Evolutionary conservation across 2,329 filamentous ascomycete species (phyloP).

Genomic region (Scytalidium lignicola): DNA sequence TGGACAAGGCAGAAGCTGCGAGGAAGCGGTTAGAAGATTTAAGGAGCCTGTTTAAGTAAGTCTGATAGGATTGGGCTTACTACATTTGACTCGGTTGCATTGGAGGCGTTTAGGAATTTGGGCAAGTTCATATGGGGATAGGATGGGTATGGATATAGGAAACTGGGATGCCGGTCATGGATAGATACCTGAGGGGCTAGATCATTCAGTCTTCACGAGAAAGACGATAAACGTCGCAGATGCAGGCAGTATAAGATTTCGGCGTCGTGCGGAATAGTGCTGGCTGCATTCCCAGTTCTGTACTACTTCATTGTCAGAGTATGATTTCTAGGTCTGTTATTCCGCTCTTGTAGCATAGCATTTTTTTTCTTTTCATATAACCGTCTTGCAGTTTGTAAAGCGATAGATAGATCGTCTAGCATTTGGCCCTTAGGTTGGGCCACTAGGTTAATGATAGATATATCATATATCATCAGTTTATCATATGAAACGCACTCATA

Average conservation of each 20-base stretch:
- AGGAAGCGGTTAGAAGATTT: conserved; percentile 49
- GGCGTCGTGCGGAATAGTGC: background rate
- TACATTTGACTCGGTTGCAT: no score
- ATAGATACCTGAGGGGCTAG: background rate
- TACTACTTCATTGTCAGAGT: background rate
- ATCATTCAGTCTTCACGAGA: background rate
- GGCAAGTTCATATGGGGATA: background rate
- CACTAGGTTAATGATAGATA: background rate
- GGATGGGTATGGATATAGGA: background rate
- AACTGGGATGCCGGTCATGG: background rate
- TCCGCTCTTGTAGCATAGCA: no score
- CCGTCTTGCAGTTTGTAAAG: background rate
- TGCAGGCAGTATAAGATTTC: background rate
- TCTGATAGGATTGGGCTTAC: no score
- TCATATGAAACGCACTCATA: no score
- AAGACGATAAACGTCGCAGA: background rate
- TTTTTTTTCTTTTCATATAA: background rate
- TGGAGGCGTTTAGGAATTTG: background rate
- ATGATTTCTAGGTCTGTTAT: background rate
- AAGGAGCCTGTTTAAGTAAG: conserved; percentile 46
- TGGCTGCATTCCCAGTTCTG: background rate
- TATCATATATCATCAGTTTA: no score
- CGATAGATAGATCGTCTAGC: background rate
- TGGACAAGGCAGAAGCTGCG: conserved; percentile 28
- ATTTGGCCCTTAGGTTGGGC: background rate